Evolutionary conservation across 1,284 basidiomycete genomes (phyloP).

Genomic region (Cryptococcus sp.): DNA sequence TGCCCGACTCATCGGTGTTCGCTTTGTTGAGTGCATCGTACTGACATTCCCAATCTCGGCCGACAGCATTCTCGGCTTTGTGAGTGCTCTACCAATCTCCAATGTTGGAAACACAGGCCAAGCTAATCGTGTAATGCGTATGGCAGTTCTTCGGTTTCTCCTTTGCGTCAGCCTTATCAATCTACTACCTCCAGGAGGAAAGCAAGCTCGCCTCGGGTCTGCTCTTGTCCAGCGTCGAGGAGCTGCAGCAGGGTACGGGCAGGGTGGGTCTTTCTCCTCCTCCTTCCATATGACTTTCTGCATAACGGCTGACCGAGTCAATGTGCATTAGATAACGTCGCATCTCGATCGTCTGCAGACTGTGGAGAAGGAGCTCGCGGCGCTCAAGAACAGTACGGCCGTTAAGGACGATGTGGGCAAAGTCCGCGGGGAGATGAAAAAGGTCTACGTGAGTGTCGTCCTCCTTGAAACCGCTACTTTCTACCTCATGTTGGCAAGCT

Average conservation of each 20-base stretch:
- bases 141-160: constrained; percentile 71
- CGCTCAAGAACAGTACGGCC: constrained; percentile 65
- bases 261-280: constrained; percentile 60
- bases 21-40: not conserved
- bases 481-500: not conserved
- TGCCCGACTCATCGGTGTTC: not conserved
- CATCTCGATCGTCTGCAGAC: constrained; percentile 82
- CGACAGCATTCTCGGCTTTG: constrained; percentile 77
- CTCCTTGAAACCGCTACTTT: no score
- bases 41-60: constrained; percentile 3
- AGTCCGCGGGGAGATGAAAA: constrained; percentile 78
- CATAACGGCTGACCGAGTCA: constrained; percentile 1
- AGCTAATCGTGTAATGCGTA: constrained; percentile 1
- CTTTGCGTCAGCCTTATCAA: constrained; percentile 70
- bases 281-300: not conserved
- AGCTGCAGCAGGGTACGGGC: constrained; percentile 78
- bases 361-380: constrained; percentile 84
- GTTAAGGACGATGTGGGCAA: constrained; percentile 76
- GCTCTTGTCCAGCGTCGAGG: constrained; percentile 81
- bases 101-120: not conserved
- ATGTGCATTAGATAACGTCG: constrained; percentile 66
- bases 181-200: constrained; percentile 85
- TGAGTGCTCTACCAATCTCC: constrained; percentile 46
- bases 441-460: constrained; percentile 63
- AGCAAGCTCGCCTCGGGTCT: constrained; percentile 82